Evolutionary conservation across 768 basidiomycete species (phyloP), one percentile per base, ranked within the genome.

Genomic region (Dacryopinax spathularia): DNA sequence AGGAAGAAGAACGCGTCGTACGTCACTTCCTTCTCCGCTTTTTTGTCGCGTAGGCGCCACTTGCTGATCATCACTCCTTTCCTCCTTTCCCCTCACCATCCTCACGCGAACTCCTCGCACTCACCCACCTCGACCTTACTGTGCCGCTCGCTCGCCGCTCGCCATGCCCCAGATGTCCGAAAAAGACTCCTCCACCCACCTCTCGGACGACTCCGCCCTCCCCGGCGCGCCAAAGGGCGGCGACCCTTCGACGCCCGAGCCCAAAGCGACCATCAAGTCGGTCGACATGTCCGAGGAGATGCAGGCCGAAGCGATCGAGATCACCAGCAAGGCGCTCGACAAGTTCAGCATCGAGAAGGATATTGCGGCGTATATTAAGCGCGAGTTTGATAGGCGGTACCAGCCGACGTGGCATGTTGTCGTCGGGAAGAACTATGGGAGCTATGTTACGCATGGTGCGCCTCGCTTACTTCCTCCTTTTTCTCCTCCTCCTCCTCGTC

Each of bases 401-500:
- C 91, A 91, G 27, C 85, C 90, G 63, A 96, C 94, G 69, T 98
- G 95, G 95, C 95, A 98, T 74, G 92, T 93, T 74, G 93, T 98
- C 68, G 95, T 95, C 60, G 95, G 95, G 65, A 97, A 95, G 81
- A 96, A 97, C 79, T 97, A 95, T 83, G 94, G 94, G 60, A 91
- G 89, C 77, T 97, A 94, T 73, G 94, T 97, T 41, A 96, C 94
- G 44, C 94, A 96, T 72, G 94, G 93, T 95, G 68, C 70, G 86
- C 75, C 33, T 62, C n/a, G 62, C 41, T 25, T 65, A 29, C 65
- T 64, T 64, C 63, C 63, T 63, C 34, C 20, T 61, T 43, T n/a
- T n/a, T n/a, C 25, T 16, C 18, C 7, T 64, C 37, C 29, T 20
- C 10, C 18, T 6, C 20, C 56, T 34, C 16, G 35, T 36, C 56